Base-by-base conservation (phyloP, 2,329 filamentous ascomycete species). In the Botryosphaeria dothidea region DNA sequence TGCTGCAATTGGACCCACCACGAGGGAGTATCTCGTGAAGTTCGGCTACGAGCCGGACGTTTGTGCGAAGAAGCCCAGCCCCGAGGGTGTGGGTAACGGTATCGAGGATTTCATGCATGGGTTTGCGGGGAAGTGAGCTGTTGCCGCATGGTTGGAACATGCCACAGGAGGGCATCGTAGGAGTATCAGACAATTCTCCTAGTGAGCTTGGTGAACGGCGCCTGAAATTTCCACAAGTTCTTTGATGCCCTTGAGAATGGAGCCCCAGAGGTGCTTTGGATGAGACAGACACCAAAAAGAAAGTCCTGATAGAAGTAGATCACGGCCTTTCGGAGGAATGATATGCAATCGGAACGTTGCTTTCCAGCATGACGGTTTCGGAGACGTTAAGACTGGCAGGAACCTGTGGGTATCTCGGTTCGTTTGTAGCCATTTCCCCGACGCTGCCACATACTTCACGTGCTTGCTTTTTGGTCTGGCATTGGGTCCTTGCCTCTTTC, bases 1-100 rank as follows among this genome's bases (percentile, higher is more conserved):
- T 67, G 92, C 90, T 15, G 96, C 93, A 0, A 99, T 99, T 77
- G 95, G 95, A 0, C 94, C 95, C 13, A 99, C 95, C 19, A 99
- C 95, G 11, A 85, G 89, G 68, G 88, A 93, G 69, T 88, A 92
- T 78, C 79, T 99, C 49, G 75, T 81, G 17, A 80, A 82, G 21
- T 92, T 92, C 74, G 85, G 80, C 0, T 90, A 88, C 68, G 83
- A 88, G 70, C 88, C 92, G 0, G 88, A 94, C 73, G 90, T 91
- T n/a, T 96, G 90, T 76, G 92, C 95, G 1, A 86, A 86, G 71
- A 89, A 84, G 71, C 95, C 95, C 1, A 96, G 87, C 74, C 92
- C 93, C 0, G 88, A 94, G 71, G 93, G 93, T 0, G 80, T 98
- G 1, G 82, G 86, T 68, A 81, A 87, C 49, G 92, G 85, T 0